phyloP scores from a whole-genome alignment of 106 monocot species.

The Dioscorea dumetorum region DNA sequence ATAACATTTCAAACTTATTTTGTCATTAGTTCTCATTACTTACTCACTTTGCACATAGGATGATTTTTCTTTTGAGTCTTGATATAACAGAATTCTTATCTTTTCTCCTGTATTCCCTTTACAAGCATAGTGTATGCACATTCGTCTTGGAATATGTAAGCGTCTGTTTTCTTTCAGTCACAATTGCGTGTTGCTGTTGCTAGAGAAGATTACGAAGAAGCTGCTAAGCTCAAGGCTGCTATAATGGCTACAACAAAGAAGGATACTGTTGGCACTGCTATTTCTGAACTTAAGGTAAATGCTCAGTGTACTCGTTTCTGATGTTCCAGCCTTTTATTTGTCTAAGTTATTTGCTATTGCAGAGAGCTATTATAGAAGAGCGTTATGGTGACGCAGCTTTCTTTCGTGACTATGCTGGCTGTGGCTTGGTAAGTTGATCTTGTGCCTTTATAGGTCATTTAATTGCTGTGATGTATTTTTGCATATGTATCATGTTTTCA shows the following conservation, averaged over 20 bases:
- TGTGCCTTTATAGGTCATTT: too few relatives aligned
- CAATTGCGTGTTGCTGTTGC: constrained; percentile 61
- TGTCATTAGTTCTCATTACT: too few relatives aligned
- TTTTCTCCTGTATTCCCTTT: too few relatives aligned
- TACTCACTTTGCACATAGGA: too few relatives aligned
- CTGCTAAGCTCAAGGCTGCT: constrained; percentile 70
- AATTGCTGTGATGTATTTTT: too few relatives aligned
- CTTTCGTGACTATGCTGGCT: constrained; percentile 78
- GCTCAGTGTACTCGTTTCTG: constrained; percentile 1
- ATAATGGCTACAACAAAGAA: constrained; percentile 47
- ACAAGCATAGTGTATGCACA: too few relatives aligned
- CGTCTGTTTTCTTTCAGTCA: constrained; percentile 39
- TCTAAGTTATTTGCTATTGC: constrained; percentile 13
- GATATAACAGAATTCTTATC: too few relatives aligned
- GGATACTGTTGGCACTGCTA: constrained; percentile 73
- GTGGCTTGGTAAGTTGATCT: constrained; percentile 64
- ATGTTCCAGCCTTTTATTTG: neutral
- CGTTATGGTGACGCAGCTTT: constrained; percentile 63
- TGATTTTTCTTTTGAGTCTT: too few relatives aligned
- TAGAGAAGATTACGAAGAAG: constrained; percentile 78
- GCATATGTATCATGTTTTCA: too few relatives aligned
- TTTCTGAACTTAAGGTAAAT: constrained; percentile 55
- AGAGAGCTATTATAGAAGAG: constrained; percentile 86
- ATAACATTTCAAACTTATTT: too few relatives aligned
- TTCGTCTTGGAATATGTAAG: too few relatives aligned